A percentile compares a stretch with the other conserved stretches of the same genome.
Evolutionary conservation across 129 eudicot genomes (phyloP).

Genomic region (Centrapalus pauciflorus): DNA sequence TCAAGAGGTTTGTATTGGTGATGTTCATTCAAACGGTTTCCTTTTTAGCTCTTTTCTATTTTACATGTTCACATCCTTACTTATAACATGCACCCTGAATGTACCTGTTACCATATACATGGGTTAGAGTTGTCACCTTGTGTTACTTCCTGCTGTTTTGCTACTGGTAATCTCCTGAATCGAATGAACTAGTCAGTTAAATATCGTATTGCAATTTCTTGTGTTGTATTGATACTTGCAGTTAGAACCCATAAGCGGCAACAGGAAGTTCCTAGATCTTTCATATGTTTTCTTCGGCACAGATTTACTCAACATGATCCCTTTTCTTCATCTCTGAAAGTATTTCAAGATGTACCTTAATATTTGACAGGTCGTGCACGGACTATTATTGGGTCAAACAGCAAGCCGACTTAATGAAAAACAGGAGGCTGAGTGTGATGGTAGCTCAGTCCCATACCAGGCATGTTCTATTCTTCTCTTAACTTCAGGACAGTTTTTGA

Average conservation of each 20-base stretch:
- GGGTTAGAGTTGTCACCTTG: too few species aligned
- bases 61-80: too few species aligned
- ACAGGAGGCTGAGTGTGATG: conserved; percentile 33
- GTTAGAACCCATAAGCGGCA: background rate
- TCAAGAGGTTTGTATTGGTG: too few species aligned
- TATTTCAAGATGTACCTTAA: background rate
- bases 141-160: too few species aligned
- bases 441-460: conserved; percentile 30
- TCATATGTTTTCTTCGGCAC: background rate
- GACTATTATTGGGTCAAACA: conserved; percentile 39
- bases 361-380: conserved; percentile 40
- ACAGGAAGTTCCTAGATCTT: background rate
- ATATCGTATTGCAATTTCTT: too few species aligned
- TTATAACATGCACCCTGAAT: too few species aligned
- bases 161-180: too few species aligned
- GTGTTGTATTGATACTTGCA: background rate
- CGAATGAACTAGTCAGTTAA: too few species aligned
- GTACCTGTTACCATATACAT: too few species aligned
- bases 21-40: too few species aligned
- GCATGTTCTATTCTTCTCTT: conserved; percentile 16
- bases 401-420: conserved; percentile 29
- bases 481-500: conserved; percentile 1
- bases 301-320: background rate
- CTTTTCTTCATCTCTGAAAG: background rate
- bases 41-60: too few species aligned